These are phyloP conservation scores for Colletotrichum tabaci DNA, from an alignment of 2,329 filamentous ascomycete species.

Conservation along the genomic window DNA sequence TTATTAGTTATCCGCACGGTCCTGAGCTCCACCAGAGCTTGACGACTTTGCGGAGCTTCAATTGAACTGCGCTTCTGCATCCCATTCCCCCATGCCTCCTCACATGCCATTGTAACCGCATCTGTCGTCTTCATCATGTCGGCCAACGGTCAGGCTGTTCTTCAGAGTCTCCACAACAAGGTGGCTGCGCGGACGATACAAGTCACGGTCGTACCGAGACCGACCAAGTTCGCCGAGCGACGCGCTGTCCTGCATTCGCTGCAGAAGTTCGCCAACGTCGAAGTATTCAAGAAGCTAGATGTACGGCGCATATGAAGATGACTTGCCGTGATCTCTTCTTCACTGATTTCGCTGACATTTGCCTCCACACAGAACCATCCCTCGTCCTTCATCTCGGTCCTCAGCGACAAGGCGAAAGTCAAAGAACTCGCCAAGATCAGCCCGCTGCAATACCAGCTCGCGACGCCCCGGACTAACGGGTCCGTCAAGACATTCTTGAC, in stretches of 20 bases:
- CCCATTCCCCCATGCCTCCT: neutral
- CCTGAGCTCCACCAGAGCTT: constrained; percentile 27
- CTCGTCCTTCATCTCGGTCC: constrained; percentile 66
- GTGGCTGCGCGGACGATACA: constrained; percentile 58
- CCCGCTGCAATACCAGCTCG: constrained; percentile 63
- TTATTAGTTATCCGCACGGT: neutral
- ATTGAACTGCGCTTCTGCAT: constrained; percentile 5
- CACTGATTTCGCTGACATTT: neutral
- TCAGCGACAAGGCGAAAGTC: constrained; percentile 58
- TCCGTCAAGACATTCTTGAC: constrained; percentile 52
- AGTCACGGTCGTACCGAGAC: constrained; percentile 66
- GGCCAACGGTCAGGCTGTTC: constrained; percentile 20
- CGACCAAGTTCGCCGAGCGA: constrained; percentile 67
- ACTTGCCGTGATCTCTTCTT: no score
- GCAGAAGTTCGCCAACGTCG: constrained; percentile 64
- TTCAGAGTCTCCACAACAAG: constrained; percentile 32
- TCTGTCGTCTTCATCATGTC: constrained; percentile 25
- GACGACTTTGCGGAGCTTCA: constrained; percentile 24
- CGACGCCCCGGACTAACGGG: constrained; percentile 47
- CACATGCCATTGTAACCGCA: constrained; percentile 8
- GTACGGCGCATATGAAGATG: constrained; percentile 44
- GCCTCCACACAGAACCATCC: constrained; percentile 57
- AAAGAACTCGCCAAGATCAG: constrained; percentile 58
- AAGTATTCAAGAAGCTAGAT: constrained; percentile 66
- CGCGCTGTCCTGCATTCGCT: constrained; percentile 68